These are phyloP conservation scores for Helenozyma baotianmanensis DNA, from an alignment of 805 yeast species.

Conservation along the genomic window DNA sequence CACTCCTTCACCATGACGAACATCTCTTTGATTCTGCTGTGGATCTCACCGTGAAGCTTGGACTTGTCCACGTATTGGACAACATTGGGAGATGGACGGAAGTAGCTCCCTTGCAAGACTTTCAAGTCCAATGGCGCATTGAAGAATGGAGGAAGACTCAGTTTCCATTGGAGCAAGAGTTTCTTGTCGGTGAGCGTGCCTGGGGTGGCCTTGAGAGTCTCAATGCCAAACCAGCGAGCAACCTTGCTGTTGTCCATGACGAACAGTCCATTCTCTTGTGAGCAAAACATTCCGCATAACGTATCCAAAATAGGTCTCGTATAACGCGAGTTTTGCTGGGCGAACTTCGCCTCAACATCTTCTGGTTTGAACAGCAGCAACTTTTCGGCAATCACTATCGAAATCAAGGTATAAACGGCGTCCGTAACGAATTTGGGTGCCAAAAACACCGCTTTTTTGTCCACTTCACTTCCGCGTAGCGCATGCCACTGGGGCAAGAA, in stretches of 20 bases:
- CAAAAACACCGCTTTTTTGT: slow-evolving; percentile 38
- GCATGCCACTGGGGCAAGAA: slow-evolving; percentile 50
- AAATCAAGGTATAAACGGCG: slow-evolving; percentile 22
- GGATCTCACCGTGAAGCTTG: slow-evolving; percentile 38
- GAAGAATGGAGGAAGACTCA: slow-evolving; percentile 58
- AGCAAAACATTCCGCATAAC: slow-evolving; percentile 38
- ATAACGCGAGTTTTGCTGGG: slow-evolving; percentile 21
- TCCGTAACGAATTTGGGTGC: slow-evolving; percentile 21
- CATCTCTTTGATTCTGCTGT: slow-evolving; percentile 26
- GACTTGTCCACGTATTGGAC: slow-evolving; percentile 52
- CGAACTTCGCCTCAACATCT: slow-evolving; percentile 16
- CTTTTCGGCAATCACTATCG: slow-evolving; percentile 23
- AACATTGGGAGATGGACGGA: slow-evolving; percentile 38
- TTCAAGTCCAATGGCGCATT: slow-evolving; percentile 54
- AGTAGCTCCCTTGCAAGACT: slow-evolving; percentile 52
- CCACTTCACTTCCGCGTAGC: slow-evolving; percentile 51
- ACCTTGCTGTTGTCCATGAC: slow-evolving; percentile 41
- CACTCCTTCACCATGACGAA: slow-evolving; percentile 29
- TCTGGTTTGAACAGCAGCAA: slow-evolving; percentile 11
- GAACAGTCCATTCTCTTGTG: slow-evolving; percentile 17
- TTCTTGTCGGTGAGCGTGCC: slow-evolving; percentile 35
- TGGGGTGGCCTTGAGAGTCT: slow-evolving; percentile 32
- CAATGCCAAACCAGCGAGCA: slow-evolving; percentile 61
- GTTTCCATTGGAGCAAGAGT: slow-evolving; percentile 60
- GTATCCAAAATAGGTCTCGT: slow-evolving; percentile 45